Base-by-base conservation (phyloP, 129 eudicot species). In the Saussurea involucrata region DNA sequence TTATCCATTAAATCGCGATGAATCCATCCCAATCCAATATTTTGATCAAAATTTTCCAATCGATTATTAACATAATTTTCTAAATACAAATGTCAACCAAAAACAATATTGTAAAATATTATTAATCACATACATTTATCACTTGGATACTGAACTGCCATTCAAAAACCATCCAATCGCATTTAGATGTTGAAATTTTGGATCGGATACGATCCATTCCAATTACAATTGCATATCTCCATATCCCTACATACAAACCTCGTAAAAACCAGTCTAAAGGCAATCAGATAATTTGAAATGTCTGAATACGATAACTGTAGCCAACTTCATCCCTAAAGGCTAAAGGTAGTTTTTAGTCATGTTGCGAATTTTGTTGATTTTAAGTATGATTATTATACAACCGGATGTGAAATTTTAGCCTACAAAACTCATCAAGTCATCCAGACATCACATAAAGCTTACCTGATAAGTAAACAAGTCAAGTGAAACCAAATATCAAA, bases 391-490 rank as follows among this genome's bases (percentile, higher is more conserved):
- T 5, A 63, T 53, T 5, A 53, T 53, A 53, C 61, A 53, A 17
- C 18, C 9, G 6, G 29, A 40, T 5, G 5, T 28, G 66, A 63
- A 27, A 66, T 44, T 13, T 65, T 66, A 66, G 40, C 31, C 73
- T 66, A 76, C 73, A 76, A 76, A 76, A 76, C 24, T 37, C 57
- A 76, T 28, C 22, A 53, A 49, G 2, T 12, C 44, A 36, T 36
- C 44, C 9, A 36, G 4, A 34, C 69, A 55, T 34, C 46, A 53
- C 17, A 46, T 15, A 8, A 46, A 55, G 49, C 31, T 57, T 17
- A 42, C 72, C 27, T 34, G 61, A 34, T 4, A 6, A 34, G 66
- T 12, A 65, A 64, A n/a, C 32, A 74, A 55, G 77, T 57, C 34
- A n/a, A 60, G 22, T 73, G 36, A 31, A 63, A 37, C 17, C 15